phyloP scores from a whole-genome alignment of 331 rosid species.

The Malus hybrid region DNA sequence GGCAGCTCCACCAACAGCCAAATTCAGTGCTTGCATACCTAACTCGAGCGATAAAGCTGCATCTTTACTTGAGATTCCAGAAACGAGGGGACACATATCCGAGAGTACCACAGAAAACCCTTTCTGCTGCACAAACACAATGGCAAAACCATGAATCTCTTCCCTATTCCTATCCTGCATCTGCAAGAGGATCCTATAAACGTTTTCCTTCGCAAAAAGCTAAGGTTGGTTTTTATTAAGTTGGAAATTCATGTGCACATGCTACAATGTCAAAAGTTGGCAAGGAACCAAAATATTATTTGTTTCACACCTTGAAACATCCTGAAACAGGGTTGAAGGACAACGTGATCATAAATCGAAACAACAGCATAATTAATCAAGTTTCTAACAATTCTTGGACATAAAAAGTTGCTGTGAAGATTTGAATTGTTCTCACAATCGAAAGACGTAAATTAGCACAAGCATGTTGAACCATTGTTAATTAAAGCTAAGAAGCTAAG shows the following conservation, averaged over 20 bases:
- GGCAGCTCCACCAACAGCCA: conserved; percentile 62
- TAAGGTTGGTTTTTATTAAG: neutral
- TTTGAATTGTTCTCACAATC: conserved; percentile 20
- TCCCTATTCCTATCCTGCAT: neutral
- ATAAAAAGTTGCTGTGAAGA: too few species aligned
- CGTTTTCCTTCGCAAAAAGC: neutral
- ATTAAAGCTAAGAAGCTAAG: neutral
- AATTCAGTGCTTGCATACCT: conserved; percentile 70
- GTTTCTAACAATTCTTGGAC: too few species aligned
- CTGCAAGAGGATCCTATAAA: neutral
- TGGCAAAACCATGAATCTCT: neutral
- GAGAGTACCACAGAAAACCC: conserved; percentile 81
- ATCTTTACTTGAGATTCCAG: conserved; percentile 83
- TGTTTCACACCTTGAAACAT: neutral
- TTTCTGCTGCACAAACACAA: conserved; percentile 34
- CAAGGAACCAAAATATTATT: neutral
- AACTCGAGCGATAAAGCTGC: conserved; percentile 72
- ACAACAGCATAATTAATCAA: neutral
- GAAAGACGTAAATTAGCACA: conserved; percentile 48
- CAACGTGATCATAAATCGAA: neutral
- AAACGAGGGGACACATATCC: conserved; percentile 82
- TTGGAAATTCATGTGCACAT: neutral
- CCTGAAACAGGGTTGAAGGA: neutral
- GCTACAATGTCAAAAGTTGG: neutral
- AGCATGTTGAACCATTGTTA: conserved; percentile 36